Base-by-base conservation (phyloP, 2,329 filamentous ascomycete genomes). In the Exophiala oligosperma region DNA sequence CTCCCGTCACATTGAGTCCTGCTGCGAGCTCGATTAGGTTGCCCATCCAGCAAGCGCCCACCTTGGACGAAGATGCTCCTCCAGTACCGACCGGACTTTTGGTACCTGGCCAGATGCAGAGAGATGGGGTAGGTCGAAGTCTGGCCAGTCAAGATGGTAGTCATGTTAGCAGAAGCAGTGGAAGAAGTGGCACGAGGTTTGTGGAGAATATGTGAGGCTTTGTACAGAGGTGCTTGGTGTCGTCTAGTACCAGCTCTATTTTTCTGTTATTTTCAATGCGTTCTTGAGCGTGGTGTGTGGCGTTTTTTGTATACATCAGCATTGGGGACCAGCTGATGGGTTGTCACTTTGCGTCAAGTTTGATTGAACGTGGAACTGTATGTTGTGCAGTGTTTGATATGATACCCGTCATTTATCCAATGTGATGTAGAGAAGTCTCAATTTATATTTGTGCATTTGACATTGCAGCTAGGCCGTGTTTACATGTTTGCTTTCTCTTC, bases 141-240 rank as follows among this genome's bases (percentile, higher is more conserved):
- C 68, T 74, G 55, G 68, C 73, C 4, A 73, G 73, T 54, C 70
- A 71, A 46, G 76, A 78, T 61, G 75, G 75, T n/a, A 78, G 76
- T 64, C 72, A 75, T 35, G 69, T 63, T 7, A 64, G 62, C 46
- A 50, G 55, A 23, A 63, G 63, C 40, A 65, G 60, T 50, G 60
- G 56, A 41, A 51, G 74, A 35, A 78, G 76, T 65, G 56, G 47
- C 17, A 58, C 57, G 14, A 73, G 76, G 46, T 78, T 78, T 61
- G 75, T 73, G 17, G 76, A 70, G 52, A 67, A 66, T 28, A 61
- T 70, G 50, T 69, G 56, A 60, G 43, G 29, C 40, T 12, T 24
- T 48, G n/a, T 29, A 41, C 32, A 17, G 17, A 17, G 17, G 17
- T 17, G 17, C 17, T 17, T 9, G 21, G 37, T 14, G n/a, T 38